Base-by-base conservation (phyloP, 768 basidiomycete species). In the Pleurotus cornucopiae region DNA sequence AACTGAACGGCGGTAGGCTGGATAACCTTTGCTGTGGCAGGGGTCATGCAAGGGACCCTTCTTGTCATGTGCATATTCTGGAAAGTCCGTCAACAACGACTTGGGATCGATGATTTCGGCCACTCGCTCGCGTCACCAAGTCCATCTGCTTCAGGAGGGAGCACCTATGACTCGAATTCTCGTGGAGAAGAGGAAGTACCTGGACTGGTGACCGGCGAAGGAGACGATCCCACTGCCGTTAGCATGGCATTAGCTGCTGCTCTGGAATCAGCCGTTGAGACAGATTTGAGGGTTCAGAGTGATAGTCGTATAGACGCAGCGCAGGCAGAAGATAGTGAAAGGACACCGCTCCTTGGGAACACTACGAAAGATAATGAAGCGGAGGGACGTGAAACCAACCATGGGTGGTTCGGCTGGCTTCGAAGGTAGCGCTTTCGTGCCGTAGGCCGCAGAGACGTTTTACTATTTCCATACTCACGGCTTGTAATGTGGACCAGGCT, bases 31-130 rank as follows among this genome's bases (percentile, higher is more conserved):
- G 86, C 87, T 13, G 84, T 90, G 20, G 80, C 95, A 0, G 95
- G 91, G 4, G 66, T 86, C 14, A 88, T 98, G 78, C 97, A 98
- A 68, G 85, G 83, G 1, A 76, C 74, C 37, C 80, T 98, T 6
- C 79, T 98, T 57, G 67, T 79, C 56, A 89, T 98, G 84, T 99
- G 97, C 64, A 66, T 97, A 9, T 62, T 78, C 6, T 98, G 93
- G 90, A 93, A 88, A 69, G 61, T 82, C 34, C 81, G 95, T 12
- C 95, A 98, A 65, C 76, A 70, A 48, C 72, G 75, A 39, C 78
- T 91, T 14, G 82, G 83, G 13, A 81, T 98, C 49, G 92, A 98
- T 66, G 95, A 98, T 70, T 98, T 97, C 64, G 95, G 95, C 1
- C 76, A 79, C 39, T 80, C 85, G 2, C 46, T 61, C 4, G 14